These are phyloP conservation scores for Sherardia arvensis DNA, from an alignment of 257 asterid species.

Conservation along the genomic window DNA sequence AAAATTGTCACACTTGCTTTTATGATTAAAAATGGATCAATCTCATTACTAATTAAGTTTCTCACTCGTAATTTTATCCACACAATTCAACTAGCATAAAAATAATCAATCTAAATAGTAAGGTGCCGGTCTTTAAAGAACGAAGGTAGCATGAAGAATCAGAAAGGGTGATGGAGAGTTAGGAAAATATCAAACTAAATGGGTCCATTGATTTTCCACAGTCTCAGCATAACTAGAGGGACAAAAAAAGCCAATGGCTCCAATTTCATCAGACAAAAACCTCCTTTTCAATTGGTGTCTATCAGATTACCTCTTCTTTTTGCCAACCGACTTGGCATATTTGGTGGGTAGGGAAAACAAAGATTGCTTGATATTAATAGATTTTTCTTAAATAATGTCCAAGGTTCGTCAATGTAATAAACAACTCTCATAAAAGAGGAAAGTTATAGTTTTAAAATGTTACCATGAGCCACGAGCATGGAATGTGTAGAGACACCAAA, in stretches of 20 bases:
- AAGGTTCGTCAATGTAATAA: neutral
- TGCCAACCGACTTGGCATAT: neutral
- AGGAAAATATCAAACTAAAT: neutral
- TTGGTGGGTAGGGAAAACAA: neutral
- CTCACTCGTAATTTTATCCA: neutral
- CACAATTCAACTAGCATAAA: neutral
- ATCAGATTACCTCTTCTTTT: neutral
- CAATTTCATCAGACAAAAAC: neutral
- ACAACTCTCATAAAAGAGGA: neutral
- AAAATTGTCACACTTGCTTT: too few relatives aligned
- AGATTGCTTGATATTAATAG: neutral
- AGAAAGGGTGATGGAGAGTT: neutral
- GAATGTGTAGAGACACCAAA: constrained; percentile 69
- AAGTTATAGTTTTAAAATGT: neutral
- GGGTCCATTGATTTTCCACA: neutral
- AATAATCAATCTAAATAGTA: neutral
- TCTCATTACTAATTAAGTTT: neutral
- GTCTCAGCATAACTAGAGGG: neutral
- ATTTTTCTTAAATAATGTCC: neutral
- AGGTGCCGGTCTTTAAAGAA: neutral
- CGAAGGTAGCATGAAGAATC: neutral
- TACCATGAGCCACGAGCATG: constrained; percentile 29
- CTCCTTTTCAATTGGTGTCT: neutral
- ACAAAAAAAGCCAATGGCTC: neutral
- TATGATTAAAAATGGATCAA: neutral